Base-by-base conservation (phyloP, 208 protist genomes). In the Trypanosoma boissoni region DNA sequence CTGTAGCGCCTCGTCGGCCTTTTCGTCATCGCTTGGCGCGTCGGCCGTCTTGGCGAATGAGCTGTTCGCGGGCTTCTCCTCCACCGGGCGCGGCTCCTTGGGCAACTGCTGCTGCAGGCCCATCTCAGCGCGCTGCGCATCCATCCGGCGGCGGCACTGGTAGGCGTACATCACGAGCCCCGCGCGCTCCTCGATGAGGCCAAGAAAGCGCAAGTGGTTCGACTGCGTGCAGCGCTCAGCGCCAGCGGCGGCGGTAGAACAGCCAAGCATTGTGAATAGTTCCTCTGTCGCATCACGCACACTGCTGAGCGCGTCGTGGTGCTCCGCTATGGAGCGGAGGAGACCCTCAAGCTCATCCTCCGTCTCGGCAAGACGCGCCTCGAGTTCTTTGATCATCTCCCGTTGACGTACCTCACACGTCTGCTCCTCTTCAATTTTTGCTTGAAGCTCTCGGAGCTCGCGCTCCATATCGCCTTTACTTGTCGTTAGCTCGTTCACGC, bases 401-500 rank as follows among this genome's bases (percentile, higher is more conserved):
- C 74, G 79, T 55, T 95, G 83, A 64, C 83, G 78, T 1, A 53
- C 71, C 59, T 96, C 79, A 49, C 72, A 76, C 24, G 71, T 88
- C 20, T 78, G 76, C 64, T 96, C 92, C 54, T 93, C 95, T 31
- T 74, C 70, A 14, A 97, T 79, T 23, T 94, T 78, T 43, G 61
- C 52, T 59, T 86, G 72, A 5, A 97, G 68, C 44, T 92, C 83
- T 2, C 70, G 64, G 21, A 97, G 94, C 49, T 97, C 87, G 37
- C 95, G 89, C 54, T 85, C 74, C 26, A 97, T 72, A 20, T 77
- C 80, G 76, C 97, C 94, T 46, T 86, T 81, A 49, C 87, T 91
- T 23, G 76, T 83, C 27, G 94, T 97, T 24, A 98, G 83, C 68
- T 98, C 94, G 77, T 98, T 98, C 50, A 98, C 86, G 64, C 88